Evolutionary conservation across 352 stramenopile genomes (phyloP), one percentile per base, ranked within the genome.

Genomic region (Phytophthora cactorum): DNA sequence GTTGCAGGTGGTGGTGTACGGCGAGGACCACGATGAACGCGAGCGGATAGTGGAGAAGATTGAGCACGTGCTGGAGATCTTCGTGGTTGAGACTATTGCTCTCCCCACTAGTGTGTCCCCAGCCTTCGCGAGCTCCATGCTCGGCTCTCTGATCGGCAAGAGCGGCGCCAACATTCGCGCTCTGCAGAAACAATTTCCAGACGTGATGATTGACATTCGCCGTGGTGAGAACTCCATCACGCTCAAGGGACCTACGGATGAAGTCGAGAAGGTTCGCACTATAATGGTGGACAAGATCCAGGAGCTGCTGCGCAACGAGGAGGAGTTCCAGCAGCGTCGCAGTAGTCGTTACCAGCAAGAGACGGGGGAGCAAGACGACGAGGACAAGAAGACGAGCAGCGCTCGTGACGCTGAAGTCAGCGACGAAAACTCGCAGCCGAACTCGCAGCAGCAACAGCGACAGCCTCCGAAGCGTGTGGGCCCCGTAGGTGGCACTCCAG

Each of bases 71-170:
- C 52, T 90, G 5, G 72, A 76, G 45, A 84, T 79, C 8, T 82
- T 68, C 38, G 75, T 86, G 14, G 56, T 89, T 0, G 69, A 86
- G 46, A 82, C 66, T 11, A 81, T 93, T 55, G 60, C 57, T 38
- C 59, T 92, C 9, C 82, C 85, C 3, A 72, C 63, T 14, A 72
- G 65, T 9, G 68, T 77, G 1, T 80, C 75, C 1, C 36, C 78
- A 31, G 69, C 65, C 9, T 78, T 66, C 28, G 68, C 66, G 9
- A 74, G 66, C 47, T 80, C 73, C n/a, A 82, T 93, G 60, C 54
- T 92, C 25, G 86, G 86, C 22, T 83, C 84, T 47, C 49, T 94
- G 22, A 94, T 94, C 51, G 86, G 86, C 54, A 94, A 92, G 74
- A 90, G 79, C 43, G 86, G 86, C 10, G 83, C 82, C 17, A 91